Conservation (phyloP, 495 filamentous ascomycete genomes). For the Arthonia radiata region DNA sequence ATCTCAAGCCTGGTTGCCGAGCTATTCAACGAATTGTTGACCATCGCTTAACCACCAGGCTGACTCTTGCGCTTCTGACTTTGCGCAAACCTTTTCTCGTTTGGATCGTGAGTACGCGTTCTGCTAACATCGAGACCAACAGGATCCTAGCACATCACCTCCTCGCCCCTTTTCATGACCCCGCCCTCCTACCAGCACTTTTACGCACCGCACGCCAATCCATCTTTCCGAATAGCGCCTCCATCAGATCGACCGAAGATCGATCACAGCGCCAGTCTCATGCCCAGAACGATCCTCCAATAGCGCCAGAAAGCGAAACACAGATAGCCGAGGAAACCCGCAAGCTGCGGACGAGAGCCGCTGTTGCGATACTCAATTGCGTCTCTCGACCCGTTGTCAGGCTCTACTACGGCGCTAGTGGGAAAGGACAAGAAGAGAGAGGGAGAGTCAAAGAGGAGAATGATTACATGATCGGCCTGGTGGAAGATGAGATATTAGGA, state of each 20-base stretch:
- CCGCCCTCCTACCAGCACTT: conserved; percentile 42
- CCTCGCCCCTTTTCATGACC: conserved; percentile 34
- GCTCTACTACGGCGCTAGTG: conserved; percentile 8
- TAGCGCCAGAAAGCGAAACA: conserved; percentile 3
- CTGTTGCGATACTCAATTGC: conserved; percentile 22
- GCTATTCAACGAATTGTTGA: no score
- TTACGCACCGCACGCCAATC: conserved; percentile 45
- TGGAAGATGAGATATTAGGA: conserved; percentile 36
- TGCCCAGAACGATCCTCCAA: neutral
- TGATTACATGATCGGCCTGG: conserved; percentile 17
- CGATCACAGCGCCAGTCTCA: neutral
- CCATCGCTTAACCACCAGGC: no score
- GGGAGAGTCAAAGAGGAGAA: conserved; percentile 12
- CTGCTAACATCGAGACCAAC: no score
- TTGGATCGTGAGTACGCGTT: no score
- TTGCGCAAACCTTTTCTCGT: no score
- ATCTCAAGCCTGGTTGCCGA: no score
- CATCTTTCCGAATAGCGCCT: conserved; percentile 57
- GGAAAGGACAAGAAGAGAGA: conserved; percentile 11
- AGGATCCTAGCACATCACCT: conserved; percentile 57
- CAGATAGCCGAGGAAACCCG: conserved; percentile 23
- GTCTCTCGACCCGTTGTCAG: conserved; percentile 1
- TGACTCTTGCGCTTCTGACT: no score
- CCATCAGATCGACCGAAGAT: neutral
- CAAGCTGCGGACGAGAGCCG: conserved; percentile 25